These are phyloP conservation scores for Botrytis galanthina DNA, from an alignment of 2,329 filamentous ascomycete genomes.

Conservation along the genomic window DNA sequence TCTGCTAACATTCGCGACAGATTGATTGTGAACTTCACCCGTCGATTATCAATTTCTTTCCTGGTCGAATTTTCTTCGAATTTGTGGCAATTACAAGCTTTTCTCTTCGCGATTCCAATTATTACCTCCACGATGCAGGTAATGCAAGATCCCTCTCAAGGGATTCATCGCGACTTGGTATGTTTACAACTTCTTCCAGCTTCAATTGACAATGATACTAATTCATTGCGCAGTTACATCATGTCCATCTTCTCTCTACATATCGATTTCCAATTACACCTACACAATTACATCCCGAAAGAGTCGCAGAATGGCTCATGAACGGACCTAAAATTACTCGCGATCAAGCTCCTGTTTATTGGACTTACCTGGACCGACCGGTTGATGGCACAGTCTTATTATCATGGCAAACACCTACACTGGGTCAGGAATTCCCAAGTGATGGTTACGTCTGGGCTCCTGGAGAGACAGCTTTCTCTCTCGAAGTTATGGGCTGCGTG, in stretches of 20 bases:
- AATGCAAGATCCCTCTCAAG: conserved; percentile 46
- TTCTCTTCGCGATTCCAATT: conserved; percentile 3
- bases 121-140: conserved; percentile 19
- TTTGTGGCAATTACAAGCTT: neutral
- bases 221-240: conserved; percentile 41
- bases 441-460: conserved; percentile 93
- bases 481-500: conserved; percentile 69
- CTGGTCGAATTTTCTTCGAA: neutral
- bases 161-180: conserved; percentile 47
- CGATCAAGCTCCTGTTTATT: conserved; percentile 82
- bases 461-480: conserved; percentile 71
- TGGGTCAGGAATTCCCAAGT: conserved; percentile 74
- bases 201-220: conserved; percentile 20
- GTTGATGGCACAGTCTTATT: conserved; percentile 79
- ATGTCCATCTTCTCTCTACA: conserved; percentile 86
- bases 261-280: conserved; percentile 75
- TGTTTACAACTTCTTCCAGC: conserved; percentile 27
- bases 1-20: conserved; percentile 8
- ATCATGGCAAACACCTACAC: conserved; percentile 80
- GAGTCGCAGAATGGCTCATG: conserved; percentile 80
- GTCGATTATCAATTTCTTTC: neutral
- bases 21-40: neutral
- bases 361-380: conserved; percentile 85
- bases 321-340: conserved; percentile 82
- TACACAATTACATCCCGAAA: conserved; percentile 63